A percentile compares a stretch with the other conserved stretches of the same genome.
phyloP scores from a whole-genome alignment of 2,329 filamentous ascomycete species.

The Mycosphaerella arachidis region DNA sequence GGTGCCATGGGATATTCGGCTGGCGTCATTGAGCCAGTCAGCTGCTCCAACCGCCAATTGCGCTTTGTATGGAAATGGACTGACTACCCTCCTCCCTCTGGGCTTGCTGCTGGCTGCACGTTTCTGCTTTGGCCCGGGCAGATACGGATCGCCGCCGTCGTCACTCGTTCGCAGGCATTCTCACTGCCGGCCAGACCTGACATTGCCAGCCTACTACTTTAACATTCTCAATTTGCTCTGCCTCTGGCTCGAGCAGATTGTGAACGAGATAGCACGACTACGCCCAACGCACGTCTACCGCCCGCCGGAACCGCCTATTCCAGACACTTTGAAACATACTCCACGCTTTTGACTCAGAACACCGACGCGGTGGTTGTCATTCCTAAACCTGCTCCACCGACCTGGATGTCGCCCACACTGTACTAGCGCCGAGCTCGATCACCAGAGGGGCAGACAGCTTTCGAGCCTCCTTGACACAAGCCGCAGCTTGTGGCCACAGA shows the following conservation, averaged over 20 bases:
- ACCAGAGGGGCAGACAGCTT: slow-evolving; percentile 16
- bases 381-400: slow-evolving; percentile 27
- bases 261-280: neutral
- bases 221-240: slow-evolving; percentile 3
- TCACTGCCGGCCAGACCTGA: slow-evolving; percentile 2
- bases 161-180: slow-evolving; percentile 14
- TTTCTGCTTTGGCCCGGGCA: slow-evolving; percentile 13
- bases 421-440: slow-evolving; percentile 22
- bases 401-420: slow-evolving; percentile 28
- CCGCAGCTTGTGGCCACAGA: slow-evolving; percentile 22
- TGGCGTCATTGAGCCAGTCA: slow-evolving; percentile 25
- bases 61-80: slow-evolving; percentile 15
- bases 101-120: slow-evolving; percentile 6
- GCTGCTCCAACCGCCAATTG: slow-evolving; percentile 19
- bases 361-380: slow-evolving; percentile 26
- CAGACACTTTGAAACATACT: slow-evolving; percentile 21
- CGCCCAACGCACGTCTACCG: slow-evolving; percentile 7
- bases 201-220: neutral
- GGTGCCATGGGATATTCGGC: slow-evolving; percentile 28
- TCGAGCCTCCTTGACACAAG: slow-evolving; percentile 22
- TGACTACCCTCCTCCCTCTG: slow-evolving; percentile 4
- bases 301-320: neutral
- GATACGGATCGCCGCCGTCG: slow-evolving; percentile 20
- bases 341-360: slow-evolving; percentile 27
- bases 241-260: neutral